These are phyloP conservation scores for Syncephalastrum contaminatum DNA, from an alignment of 371 early-diverging fungal genomes.

Conservation along the genomic window DNA sequence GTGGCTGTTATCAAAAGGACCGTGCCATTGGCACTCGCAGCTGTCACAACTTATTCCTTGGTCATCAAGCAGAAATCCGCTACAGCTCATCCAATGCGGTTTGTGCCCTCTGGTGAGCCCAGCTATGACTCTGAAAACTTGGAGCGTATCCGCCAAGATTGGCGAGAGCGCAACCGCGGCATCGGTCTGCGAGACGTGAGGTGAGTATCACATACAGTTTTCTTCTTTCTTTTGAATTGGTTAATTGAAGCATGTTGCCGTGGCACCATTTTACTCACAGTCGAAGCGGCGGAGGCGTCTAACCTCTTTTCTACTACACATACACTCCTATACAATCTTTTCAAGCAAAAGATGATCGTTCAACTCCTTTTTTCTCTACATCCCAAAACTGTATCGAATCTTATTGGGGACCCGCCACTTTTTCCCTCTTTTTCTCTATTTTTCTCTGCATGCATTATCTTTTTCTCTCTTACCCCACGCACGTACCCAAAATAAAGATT, in stretches of 20 bases:
- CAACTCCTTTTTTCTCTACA: no score
- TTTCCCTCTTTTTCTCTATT: background rate
- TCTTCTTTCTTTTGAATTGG: background rate
- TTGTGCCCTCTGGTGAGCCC: conserved; percentile 35
- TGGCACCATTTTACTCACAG: conserved; percentile 14
- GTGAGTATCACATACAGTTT: conserved; percentile 17
- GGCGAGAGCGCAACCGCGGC: conserved; percentile 39
- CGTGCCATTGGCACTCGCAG: conserved; percentile 11
- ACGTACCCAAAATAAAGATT: no score
- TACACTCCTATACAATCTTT: background rate
- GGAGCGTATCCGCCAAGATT: conserved; percentile 40
- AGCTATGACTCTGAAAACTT: conserved; percentile 33
- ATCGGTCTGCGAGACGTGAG: conserved; percentile 45
- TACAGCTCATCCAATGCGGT: conserved; percentile 27
- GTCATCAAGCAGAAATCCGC: conserved; percentile 3
- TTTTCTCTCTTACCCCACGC: no score
- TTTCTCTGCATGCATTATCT: conserved; percentile 1
- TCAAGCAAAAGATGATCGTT: no score
- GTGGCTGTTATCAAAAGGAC: conserved; percentile 1
- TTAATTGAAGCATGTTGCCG: background rate
- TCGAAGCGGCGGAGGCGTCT: conserved; percentile 44
- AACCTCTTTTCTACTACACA: conserved; percentile 1
- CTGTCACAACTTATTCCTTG: conserved; percentile 8
- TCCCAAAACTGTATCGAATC: background rate
- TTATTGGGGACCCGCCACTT: background rate